Percentiles rank a stretch among this genome's conserved stretches.
Conservation (phyloP, 116 monocot genomes). For the Cymodocea nodosa region DNA sequence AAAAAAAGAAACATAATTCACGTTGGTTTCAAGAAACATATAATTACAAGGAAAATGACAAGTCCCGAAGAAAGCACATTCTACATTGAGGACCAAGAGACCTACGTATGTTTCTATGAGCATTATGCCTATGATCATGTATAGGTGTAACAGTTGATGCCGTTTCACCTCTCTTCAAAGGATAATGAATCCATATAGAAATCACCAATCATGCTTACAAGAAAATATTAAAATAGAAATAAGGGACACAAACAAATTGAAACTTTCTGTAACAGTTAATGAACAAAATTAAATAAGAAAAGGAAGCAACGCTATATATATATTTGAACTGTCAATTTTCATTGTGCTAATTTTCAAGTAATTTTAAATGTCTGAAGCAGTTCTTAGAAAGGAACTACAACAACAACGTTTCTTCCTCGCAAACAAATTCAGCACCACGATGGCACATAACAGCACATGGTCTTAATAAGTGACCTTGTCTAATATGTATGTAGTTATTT, state of each 20-base stretch:
- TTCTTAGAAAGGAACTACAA: neutral
- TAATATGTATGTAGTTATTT: too few species aligned
- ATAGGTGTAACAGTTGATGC: too few species aligned
- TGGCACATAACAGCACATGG: neutral
- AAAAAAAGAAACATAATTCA: too few species aligned
- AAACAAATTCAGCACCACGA: neutral
- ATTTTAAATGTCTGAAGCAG: neutral
- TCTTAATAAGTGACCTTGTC: neutral
- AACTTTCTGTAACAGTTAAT: neutral
- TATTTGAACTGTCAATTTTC: too few species aligned
- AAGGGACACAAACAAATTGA: neutral
- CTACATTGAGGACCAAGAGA: too few species aligned
- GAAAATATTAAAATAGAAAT: neutral
- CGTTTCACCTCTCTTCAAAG: too few species aligned
- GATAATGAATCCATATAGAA: neutral
- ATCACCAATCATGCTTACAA: neutral
- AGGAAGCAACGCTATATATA: neutral
- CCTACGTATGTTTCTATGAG: too few species aligned
- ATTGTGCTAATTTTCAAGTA: too few species aligned
- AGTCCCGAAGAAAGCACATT: too few species aligned
- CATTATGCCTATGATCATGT: too few species aligned
- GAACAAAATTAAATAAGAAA: neutral
- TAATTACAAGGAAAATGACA: too few species aligned
- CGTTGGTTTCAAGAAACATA: too few species aligned
- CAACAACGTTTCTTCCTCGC: neutral